Percentiles rank a stretch among this genome's conserved stretches.
phyloP scores from a whole-genome alignment of 2,329 filamentous ascomycete genomes.

The Xylariaceae sp. region DNA sequence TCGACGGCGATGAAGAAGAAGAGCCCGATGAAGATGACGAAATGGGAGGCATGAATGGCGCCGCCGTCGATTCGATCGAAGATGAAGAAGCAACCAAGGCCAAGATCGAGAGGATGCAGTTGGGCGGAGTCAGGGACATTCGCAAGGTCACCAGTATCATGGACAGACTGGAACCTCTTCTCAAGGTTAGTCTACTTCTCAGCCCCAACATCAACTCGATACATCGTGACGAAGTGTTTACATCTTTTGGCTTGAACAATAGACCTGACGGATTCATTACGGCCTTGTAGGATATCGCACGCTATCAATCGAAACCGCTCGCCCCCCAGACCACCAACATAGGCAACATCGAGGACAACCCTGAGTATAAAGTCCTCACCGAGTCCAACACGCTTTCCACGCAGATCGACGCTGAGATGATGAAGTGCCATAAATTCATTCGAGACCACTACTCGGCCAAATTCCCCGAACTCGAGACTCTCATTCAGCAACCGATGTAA shows the following conservation, averaged over 20 bases:
- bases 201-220: slow-evolving; percentile 27
- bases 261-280: slow-evolving; percentile 68
- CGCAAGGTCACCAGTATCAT: slow-evolving; percentile 79
- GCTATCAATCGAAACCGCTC: slow-evolving; percentile 72
- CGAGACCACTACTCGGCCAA: slow-evolving; percentile 92
- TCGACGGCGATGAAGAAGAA: slow-evolving; percentile 63
- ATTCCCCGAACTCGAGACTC: slow-evolving; percentile 88
- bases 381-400: slow-evolving; percentile 89
- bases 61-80: slow-evolving; percentile 55
- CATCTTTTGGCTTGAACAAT: slow-evolving; percentile 58
- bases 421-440: slow-evolving; percentile 93
- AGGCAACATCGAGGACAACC: slow-evolving; percentile 88
- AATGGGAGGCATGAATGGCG: slow-evolving; percentile 51
- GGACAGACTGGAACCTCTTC: slow-evolving; percentile 76
- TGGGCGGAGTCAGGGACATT: slow-evolving; percentile 74
- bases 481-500: slow-evolving; percentile 75
- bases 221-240: slow-evolving; percentile 57
- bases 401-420: slow-evolving; percentile 89
- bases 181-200: slow-evolving; percentile 68
- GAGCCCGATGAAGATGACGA: slow-evolving; percentile 64
- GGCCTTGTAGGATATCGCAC: slow-evolving; percentile 73
- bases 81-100: slow-evolving; percentile 73
- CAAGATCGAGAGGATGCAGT: slow-evolving; percentile 80
- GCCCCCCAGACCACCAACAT: slow-evolving; percentile 66
- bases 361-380: slow-evolving; percentile 85